Conservation (phyloP, 179 eudicot genomes). For the Spinacia oleracea region DNA sequence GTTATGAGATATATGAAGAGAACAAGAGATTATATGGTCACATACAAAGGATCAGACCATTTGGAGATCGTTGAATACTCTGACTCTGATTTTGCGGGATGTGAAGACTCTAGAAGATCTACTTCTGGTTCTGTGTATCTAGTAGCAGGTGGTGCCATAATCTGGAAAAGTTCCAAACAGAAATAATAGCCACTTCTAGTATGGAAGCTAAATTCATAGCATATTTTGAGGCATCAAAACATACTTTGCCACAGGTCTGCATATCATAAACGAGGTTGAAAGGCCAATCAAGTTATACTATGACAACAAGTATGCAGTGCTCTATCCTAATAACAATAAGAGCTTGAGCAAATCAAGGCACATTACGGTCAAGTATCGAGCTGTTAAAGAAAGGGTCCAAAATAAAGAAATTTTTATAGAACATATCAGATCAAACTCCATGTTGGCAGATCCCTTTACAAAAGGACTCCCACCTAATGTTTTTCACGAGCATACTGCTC, state of each 20-base stretch:
- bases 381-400: too few species aligned
- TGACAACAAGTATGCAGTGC: not conserved
- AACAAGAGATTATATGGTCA: slow-evolving; percentile 13
- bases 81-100: slow-evolving; percentile 9
- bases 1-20: slow-evolving; percentile 17
- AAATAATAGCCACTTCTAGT: slow-evolving; percentile 5
- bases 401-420: too few species aligned
- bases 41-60: not conserved
- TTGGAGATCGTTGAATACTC: slow-evolving; percentile 1
- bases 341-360: not conserved
- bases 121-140: slow-evolving; percentile 13
- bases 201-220: slow-evolving; percentile 20
- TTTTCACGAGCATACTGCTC: not conserved
- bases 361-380: too few species aligned
- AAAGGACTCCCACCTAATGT: too few species aligned
- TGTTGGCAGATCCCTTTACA: too few species aligned
- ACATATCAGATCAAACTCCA: too few species aligned
- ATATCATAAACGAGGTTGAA: too few species aligned
- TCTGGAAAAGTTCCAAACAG: slow-evolving; percentile 16
- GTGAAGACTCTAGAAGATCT: not conserved
- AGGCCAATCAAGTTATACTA: not conserved
- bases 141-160: slow-evolving; percentile 17
- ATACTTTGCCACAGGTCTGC: too few species aligned
- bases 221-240: not conserved
- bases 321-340: not conserved